These are phyloP conservation scores for Cladophialophora psammophila DNA, from an alignment of 2,329 filamentous ascomycete genomes.

Conservation along the genomic window DNA sequence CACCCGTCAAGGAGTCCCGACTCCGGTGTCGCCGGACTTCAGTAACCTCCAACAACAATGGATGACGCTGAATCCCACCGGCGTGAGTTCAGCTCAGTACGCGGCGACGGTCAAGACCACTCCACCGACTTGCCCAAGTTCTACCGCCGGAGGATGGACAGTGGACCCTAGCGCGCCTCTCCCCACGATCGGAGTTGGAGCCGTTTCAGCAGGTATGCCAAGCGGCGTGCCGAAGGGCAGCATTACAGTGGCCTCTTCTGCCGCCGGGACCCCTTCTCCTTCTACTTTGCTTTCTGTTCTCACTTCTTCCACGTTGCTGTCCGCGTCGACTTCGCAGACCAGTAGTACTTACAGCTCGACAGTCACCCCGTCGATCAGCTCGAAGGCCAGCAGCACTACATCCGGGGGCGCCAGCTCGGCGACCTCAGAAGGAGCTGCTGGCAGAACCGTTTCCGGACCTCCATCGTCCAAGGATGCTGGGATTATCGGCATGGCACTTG, in stretches of 20 bases:
- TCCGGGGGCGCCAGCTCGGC: constrained; percentile 29
- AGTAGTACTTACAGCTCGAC: constrained; percentile 38
- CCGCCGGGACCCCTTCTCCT: constrained; percentile 14
- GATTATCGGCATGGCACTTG: constrained; percentile 29
- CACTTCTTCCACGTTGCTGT: neutral
- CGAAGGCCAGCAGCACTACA: constrained; percentile 15
- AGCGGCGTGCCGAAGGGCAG: constrained; percentile 37
- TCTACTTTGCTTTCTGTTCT: constrained; percentile 9
- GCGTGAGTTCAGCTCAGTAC: constrained; percentile 72
- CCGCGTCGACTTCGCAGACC: constrained; percentile 24
- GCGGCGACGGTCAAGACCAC: constrained; percentile 66
- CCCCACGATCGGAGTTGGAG: constrained; percentile 71
- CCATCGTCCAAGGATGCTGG: constrained; percentile 20
- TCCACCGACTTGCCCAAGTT: constrained; percentile 73
- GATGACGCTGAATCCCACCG: constrained; percentile 73
- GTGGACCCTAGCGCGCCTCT: constrained; percentile 73
- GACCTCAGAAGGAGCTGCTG: constrained; percentile 35
- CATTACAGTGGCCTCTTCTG: constrained; percentile 33
- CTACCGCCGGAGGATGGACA: constrained; percentile 73
- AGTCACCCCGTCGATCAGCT: constrained; percentile 23
- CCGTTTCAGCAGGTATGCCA: constrained; percentile 38
- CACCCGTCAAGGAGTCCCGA: constrained; percentile 74
- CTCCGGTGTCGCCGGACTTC: constrained; percentile 77
- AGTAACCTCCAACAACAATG: constrained; percentile 77
- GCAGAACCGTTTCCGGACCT: constrained; percentile 27